Evolutionary conservation across 164 flowering plant genomes (phyloP), one percentile per base, ranked within the genome.

Genomic region (Hamamelis virginiana): DNA sequence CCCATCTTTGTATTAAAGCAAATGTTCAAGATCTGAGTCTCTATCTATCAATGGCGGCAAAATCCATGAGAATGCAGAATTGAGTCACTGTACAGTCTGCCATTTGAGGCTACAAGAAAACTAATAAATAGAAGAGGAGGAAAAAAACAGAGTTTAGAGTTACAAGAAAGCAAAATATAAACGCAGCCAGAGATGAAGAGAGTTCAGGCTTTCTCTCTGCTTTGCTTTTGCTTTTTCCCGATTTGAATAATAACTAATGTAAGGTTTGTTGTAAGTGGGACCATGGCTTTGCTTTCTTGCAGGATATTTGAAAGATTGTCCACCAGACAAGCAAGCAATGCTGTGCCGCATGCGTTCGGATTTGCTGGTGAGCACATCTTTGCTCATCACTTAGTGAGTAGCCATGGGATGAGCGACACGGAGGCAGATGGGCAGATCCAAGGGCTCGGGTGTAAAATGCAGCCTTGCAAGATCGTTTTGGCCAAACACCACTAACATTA

Each of bases 1-100:
- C 83, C 77, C 88, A 86, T 86, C 64, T 67, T 63, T 28, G 26
- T 72, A 33, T 53, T 57, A 47, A 52, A 55, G 10, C 21, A 53
- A 27, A 50, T 64, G 46, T 22, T 14, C 45, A 52, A 62, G 71
- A 69, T 59, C 72, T 33, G 51, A 43, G 62, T 68, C 48, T 19
- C 60, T 56, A 1, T 64, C 19, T 33, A 60, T 33, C 57, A 65
- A 21, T 46, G 57, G 58, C 5, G 43, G 44, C 43, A 25, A 58
- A 22, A 64, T 50, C 76, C 72, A 73, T 65, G 73, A 64, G 44
- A 63, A 21, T 5, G 19, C n/a, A 52, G 41, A 52, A 53, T 19
- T 26, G 10, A 46, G 66, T 74, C 27, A 27, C 56, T 59, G 19
- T 33, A 65, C 56, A 51, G 47, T 33, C 12, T 8, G 66, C 71